Conservation (phyloP, 169 alveolate genomes). For the Cryptosporidium canis region DNA sequence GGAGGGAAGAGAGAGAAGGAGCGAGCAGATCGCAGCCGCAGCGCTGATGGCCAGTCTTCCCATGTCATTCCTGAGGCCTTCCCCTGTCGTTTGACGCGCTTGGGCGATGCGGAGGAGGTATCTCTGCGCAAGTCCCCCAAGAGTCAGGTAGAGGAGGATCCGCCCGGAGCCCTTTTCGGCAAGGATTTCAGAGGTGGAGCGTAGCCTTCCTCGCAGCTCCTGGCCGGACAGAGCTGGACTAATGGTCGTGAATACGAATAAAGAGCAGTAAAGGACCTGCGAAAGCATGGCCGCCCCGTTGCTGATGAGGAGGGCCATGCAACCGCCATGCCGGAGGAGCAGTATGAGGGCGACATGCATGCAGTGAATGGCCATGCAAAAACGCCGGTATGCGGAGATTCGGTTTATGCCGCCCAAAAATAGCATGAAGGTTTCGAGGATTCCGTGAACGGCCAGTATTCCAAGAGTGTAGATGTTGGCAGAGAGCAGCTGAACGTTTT, state of each 20-base stretch:
- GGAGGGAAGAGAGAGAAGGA: not conserved
- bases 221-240: not conserved
- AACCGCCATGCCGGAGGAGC: not conserved
- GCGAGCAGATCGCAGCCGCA: not conserved
- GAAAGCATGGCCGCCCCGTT: not conserved
- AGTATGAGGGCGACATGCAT: constrained; percentile 15
- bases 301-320: not conserved
- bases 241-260: not conserved
- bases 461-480: constrained; percentile 1
- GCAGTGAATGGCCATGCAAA: not conserved
- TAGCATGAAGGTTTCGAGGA: constrained; percentile 30
- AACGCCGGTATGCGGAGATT: constrained; percentile 13
- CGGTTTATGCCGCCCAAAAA: not conserved
- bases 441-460: constrained; percentile 41
- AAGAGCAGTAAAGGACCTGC: constrained; percentile 2
- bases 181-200: not conserved
- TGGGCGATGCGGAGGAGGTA: not conserved
- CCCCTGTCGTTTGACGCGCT: not conserved
- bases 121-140: constrained; percentile 46
- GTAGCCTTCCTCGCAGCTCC: not conserved
- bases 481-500: constrained; percentile 2
- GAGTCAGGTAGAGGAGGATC: not conserved
- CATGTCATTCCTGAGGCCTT: not conserved
- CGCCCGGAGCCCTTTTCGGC: constrained; percentile 24
- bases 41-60: not conserved